Evolutionary conservation across 768 basidiomycete species (phyloP).

Genomic region (Panaeolus papilionaceus): DNA sequence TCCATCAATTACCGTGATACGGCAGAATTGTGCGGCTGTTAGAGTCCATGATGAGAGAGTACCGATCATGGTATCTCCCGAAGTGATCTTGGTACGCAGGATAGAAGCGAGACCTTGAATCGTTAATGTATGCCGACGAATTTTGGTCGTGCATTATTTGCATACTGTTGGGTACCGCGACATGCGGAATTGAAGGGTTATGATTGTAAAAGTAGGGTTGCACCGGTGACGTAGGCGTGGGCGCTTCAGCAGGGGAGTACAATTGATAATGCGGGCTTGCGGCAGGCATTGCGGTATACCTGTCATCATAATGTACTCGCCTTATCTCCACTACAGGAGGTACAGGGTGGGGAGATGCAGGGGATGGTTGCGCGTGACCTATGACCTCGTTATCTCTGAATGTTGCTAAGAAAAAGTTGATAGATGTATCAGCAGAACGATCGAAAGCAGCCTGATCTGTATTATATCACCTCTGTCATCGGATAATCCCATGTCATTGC

Average conservation of each 20-base stretch:
- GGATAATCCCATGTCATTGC: slow-evolving; percentile 19
- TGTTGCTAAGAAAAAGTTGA: slow-evolving; percentile 8
- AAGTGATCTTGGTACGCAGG: slow-evolving; percentile 13
- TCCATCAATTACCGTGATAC: slow-evolving; percentile 3
- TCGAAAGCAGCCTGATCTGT: slow-evolving; percentile 2
- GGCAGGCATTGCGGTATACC: slow-evolving; percentile 8
- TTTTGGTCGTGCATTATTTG: slow-evolving; percentile 8
- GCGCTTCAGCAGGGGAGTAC: slow-evolving; percentile 13
- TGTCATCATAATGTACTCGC: slow-evolving; percentile 7
- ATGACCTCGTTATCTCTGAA: slow-evolving; percentile 12
- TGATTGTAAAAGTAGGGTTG: slow-evolving; percentile 25
- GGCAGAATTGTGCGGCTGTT: not conserved
- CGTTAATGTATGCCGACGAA: not conserved
- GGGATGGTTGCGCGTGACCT: slow-evolving; percentile 10
- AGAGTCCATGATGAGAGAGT: slow-evolving; percentile 7
- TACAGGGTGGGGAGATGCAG: slow-evolving; percentile 6
- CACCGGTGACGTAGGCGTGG: slow-evolving; percentile 10
- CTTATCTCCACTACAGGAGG: slow-evolving; percentile 5
- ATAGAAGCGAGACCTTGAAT: slow-evolving; percentile 10
- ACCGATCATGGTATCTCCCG: slow-evolving; percentile 11
- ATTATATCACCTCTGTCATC: slow-evolving; percentile 29
- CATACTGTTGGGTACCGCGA: not conserved
- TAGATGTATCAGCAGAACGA: slow-evolving; percentile 5
- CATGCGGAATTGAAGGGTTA: slow-evolving; percentile 16
- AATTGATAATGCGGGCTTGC: slow-evolving; percentile 6